Conservation (phyloP, 164 flowering plant species). For the Vitis rupestris region DNA sequence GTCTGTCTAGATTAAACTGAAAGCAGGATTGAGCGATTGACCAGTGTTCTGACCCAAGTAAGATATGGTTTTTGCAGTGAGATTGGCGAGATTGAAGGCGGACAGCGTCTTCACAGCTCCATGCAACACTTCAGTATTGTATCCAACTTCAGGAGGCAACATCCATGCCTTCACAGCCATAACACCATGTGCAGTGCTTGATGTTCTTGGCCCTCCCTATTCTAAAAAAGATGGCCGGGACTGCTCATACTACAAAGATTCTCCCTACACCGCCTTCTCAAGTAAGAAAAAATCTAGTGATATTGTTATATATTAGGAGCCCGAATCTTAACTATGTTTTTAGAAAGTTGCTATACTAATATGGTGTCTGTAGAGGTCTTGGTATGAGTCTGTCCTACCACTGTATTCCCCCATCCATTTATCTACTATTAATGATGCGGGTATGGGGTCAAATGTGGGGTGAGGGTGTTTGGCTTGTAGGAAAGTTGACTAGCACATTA, state of each 20-base stretch:
- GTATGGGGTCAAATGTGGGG: too few relatives aligned
- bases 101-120: conserved; percentile 64
- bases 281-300: conserved; percentile 33
- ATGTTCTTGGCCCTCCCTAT: conserved; percentile 93
- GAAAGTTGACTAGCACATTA: too few relatives aligned
- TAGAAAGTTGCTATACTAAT: too few relatives aligned
- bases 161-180: conserved; percentile 82
- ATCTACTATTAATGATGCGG: too few relatives aligned
- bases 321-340: too few relatives aligned
- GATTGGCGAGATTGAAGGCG: conserved; percentile 63
- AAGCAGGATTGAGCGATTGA: background rate
- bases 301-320: background rate
- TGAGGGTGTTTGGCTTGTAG: too few relatives aligned
- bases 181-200: conserved; percentile 84
- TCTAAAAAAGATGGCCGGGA: conserved; percentile 71
- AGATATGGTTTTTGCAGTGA: conserved; percentile 36
- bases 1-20: conserved; percentile 11
- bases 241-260: conserved; percentile 62
- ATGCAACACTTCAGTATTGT: conserved; percentile 68
- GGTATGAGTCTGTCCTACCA: too few relatives aligned
- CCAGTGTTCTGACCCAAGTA: background rate
- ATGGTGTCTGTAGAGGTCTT: too few relatives aligned
- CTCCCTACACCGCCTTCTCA: conserved; percentile 27
- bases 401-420: too few relatives aligned
- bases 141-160: conserved; percentile 87